A percentile compares a stretch with the other conserved stretches of the same genome.
phyloP scores from a whole-genome alignment of 73 alveolate genomes.

The Paramecium sexaurelia region DNA sequence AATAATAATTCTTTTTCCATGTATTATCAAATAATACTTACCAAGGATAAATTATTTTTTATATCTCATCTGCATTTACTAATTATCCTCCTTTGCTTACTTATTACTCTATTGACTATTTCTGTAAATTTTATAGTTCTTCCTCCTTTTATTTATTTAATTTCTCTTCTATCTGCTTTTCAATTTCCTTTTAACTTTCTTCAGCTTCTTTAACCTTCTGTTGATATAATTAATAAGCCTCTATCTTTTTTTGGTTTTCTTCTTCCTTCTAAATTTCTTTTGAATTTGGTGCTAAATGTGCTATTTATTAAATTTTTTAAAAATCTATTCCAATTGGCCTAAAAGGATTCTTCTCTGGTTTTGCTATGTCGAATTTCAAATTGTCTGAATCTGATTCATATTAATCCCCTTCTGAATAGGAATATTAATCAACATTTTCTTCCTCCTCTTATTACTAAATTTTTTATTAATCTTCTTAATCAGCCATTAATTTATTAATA shows the following conservation, averaged over 20 bases:
- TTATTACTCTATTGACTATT: constrained; percentile 3
- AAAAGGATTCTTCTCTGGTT: constrained; percentile 49
- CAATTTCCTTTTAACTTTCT: not conserved
- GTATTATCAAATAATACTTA: constrained; percentile 77
- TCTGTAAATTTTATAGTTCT: not conserved
- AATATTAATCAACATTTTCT: not conserved
- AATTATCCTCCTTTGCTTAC: not conserved
- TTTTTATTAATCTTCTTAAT: constrained; percentile 1
- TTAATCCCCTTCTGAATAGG: constrained; percentile 56
- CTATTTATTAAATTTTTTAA: constrained; percentile 3
- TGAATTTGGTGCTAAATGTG: not conserved
- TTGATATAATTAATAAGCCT: constrained; percentile 32
- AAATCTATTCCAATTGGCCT: constrained; percentile 45
- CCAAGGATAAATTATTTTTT: constrained; percentile 57
- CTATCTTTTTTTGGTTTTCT: constrained; percentile 28
- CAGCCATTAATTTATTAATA: constrained; percentile 9
- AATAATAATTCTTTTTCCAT: constrained; percentile 82
- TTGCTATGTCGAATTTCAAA: constrained; percentile 40
- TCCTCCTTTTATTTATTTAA: not conserved
- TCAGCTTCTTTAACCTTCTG: not conserved
- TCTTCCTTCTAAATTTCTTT: not conserved
- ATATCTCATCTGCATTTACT: constrained; percentile 40
- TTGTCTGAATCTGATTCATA: constrained; percentile 53
- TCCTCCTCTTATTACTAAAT: not conserved
- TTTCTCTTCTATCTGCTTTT: constrained; percentile 23